phyloP scores from a whole-genome alignment of 2,329 filamentous ascomycete species.

The Fonsecaea multimorphosa region DNA sequence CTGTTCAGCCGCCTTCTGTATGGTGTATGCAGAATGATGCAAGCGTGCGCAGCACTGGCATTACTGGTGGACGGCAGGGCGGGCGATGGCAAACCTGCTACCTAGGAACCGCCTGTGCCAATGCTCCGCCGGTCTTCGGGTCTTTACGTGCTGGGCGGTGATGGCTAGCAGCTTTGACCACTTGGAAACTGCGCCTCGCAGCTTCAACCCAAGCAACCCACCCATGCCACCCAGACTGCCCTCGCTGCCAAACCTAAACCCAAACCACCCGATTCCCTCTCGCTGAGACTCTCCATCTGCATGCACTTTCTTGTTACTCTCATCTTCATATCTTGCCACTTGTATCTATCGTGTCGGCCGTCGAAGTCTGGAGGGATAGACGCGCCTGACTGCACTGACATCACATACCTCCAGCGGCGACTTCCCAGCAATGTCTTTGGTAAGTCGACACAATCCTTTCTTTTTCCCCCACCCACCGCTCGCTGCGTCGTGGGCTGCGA shows the following conservation, averaged over 20 bases:
- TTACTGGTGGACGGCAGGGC: neutral
- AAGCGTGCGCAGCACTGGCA: neutral
- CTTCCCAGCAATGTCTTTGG: constrained; percentile 32
- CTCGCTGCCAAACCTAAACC: constrained; percentile 7
- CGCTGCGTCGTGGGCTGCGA: constrained; percentile 16
- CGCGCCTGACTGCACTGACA: constrained; percentile 17
- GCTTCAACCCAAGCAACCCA: constrained; percentile 1
- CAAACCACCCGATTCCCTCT: constrained; percentile 6
- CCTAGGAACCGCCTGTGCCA: neutral
- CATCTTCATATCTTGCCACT: constrained; percentile 27
- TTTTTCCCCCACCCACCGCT: constrained; percentile 32
- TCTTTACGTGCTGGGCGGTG: neutral
- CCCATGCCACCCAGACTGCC: too few species aligned
- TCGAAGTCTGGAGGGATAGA: constrained; percentile 17
- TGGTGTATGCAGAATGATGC: constrained; percentile 1
- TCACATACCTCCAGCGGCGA: neutral
- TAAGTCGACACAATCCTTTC: constrained; percentile 25
- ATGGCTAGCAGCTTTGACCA: neutral
- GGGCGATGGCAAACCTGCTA: neutral
- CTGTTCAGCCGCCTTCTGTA: neutral
- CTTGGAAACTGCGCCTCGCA: constrained; percentile 3
- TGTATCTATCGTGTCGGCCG: constrained; percentile 19
- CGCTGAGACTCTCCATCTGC: neutral
- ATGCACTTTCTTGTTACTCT: constrained; percentile 1
- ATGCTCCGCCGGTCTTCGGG: constrained; percentile 2